Conservation (phyloP, 495 filamentous ascomycete genomes). For the Endocarpon pusillum region DNA sequence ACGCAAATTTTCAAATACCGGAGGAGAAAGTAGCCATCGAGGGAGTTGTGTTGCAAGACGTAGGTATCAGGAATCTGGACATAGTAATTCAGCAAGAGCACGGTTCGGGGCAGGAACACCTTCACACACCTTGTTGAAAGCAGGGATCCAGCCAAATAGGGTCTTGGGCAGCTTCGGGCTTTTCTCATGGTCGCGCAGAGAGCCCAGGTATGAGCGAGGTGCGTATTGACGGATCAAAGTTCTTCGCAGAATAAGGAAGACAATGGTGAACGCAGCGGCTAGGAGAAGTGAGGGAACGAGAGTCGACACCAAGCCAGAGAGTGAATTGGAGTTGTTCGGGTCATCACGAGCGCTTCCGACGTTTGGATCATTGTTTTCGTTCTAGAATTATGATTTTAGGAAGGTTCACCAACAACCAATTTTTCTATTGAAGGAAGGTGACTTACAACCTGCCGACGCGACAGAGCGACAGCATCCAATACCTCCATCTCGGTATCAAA, state of each 20-base stretch:
- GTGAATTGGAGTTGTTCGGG: conserved; percentile 23
- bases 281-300: conserved; percentile 51
- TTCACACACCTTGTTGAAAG: conserved; percentile 63
- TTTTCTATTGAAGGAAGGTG: too few relatives aligned
- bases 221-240: conserved; percentile 65
- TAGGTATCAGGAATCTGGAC: conserved; percentile 72
- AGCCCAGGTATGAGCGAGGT: conserved; percentile 74
- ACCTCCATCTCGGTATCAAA: too few relatives aligned
- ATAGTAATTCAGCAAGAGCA: too few relatives aligned
- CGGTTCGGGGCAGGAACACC: too few relatives aligned
- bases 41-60: conserved; percentile 72
- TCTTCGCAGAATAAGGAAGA: conserved; percentile 65
- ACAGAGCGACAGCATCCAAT: too few relatives aligned
- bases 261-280: conserved; percentile 41
- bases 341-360: conserved; percentile 12
- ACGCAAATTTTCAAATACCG: conserved; percentile 64
- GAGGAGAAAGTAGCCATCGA: conserved; percentile 78
- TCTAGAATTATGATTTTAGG: too few relatives aligned
- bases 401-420: too few relatives aligned
- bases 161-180: conserved; percentile 51
- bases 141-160: conserved; percentile 53
- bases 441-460: too few relatives aligned
- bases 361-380: too few relatives aligned
- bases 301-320: conserved; percentile 48
- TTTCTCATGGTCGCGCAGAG: conserved; percentile 47